Percentiles rank a stretch among this genome's conserved stretches.
Evolutionary conservation across 2,329 filamentous ascomycete genomes (phyloP).

Genomic region (Fusarium sp.): DNA sequence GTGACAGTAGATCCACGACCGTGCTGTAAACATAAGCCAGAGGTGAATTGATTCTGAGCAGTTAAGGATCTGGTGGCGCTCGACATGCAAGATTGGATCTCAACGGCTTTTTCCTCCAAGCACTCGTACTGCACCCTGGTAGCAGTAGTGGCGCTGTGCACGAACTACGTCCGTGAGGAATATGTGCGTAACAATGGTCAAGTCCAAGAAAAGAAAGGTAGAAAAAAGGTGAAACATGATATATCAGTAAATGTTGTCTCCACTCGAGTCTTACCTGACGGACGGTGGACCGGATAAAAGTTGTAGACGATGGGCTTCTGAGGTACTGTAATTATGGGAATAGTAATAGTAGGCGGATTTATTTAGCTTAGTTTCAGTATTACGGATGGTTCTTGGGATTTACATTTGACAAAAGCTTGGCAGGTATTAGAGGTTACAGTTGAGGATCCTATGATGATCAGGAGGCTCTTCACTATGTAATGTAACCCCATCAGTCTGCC

Average conservation of each 20-base stretch:
- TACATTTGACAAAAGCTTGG: not conserved
- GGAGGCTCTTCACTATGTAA: not conserved
- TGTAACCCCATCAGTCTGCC: not conserved
- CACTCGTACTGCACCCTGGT: not conserved
- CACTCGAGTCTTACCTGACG: not conserved
- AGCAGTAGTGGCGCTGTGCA: not conserved
- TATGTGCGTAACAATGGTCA: not conserved
- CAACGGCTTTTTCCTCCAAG: not conserved
- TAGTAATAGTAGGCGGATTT: not conserved
- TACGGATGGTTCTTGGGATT: not conserved
- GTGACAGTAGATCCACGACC: not conserved
- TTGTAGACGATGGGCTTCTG: not conserved
- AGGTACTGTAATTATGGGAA: not conserved
- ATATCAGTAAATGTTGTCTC: not conserved
- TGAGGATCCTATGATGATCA: not conserved
- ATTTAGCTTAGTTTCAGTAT: too few species aligned
- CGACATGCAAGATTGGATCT: not conserved
- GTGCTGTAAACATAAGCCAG: not conserved
- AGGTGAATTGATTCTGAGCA: too few species aligned
- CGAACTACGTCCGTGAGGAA: not conserved
- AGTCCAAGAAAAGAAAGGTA: not conserved
- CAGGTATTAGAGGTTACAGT: not conserved
- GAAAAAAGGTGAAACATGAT: constrained; percentile 1
- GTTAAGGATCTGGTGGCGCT: not conserved
- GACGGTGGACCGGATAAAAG: too few species aligned